phyloP scores from a whole-genome alignment of 2,329 filamentous ascomycete species.

The Pseudogymnoascus sp. region DNA sequence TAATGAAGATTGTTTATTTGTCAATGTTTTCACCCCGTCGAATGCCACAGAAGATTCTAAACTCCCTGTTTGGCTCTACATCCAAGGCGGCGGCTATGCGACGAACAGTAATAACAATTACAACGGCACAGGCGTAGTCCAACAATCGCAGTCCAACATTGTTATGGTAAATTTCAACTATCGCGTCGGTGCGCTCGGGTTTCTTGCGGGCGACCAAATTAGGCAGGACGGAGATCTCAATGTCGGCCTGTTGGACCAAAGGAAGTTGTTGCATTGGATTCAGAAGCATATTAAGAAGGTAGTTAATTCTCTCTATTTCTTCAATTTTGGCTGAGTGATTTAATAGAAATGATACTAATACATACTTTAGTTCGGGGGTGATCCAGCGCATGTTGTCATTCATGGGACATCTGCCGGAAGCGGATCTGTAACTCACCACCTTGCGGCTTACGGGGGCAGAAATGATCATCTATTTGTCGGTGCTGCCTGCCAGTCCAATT shows the following conservation, averaged over 20 bases:
- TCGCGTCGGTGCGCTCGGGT: slow-evolving; percentile 54
- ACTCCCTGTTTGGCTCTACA: slow-evolving; percentile 47
- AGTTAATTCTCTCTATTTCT: not conserved
- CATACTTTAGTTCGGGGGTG: slow-evolving; percentile 30
- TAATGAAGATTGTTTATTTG: slow-evolving; percentile 37
- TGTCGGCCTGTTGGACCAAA: slow-evolving; percentile 55
- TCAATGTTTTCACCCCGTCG: slow-evolving; percentile 37
- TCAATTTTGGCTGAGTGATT: not conserved
- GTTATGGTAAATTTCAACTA: slow-evolving; percentile 56
- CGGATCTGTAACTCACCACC: slow-evolving; percentile 31
- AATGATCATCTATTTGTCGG: slow-evolving; percentile 11
- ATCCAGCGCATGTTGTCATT: slow-evolving; percentile 35
- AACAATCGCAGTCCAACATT: slow-evolving; percentile 37
- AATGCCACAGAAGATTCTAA: slow-evolving; percentile 34
- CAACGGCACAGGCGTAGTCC: slow-evolving; percentile 41
- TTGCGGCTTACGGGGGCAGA: slow-evolving; percentile 14
- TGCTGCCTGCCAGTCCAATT: slow-evolving; percentile 26
- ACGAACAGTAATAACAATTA: slow-evolving; percentile 42
- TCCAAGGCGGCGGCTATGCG: slow-evolving; percentile 41
- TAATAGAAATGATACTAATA: not conserved
- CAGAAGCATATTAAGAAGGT: slow-evolving; percentile 47
- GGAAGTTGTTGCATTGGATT: slow-evolving; percentile 52
- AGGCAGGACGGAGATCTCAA: slow-evolving; percentile 50
- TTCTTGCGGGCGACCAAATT: slow-evolving; percentile 50
- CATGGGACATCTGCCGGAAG: slow-evolving; percentile 37